Conservation (phyloP, 192 early-diverging fungal genomes). For the Coemansia sp. region DNA sequence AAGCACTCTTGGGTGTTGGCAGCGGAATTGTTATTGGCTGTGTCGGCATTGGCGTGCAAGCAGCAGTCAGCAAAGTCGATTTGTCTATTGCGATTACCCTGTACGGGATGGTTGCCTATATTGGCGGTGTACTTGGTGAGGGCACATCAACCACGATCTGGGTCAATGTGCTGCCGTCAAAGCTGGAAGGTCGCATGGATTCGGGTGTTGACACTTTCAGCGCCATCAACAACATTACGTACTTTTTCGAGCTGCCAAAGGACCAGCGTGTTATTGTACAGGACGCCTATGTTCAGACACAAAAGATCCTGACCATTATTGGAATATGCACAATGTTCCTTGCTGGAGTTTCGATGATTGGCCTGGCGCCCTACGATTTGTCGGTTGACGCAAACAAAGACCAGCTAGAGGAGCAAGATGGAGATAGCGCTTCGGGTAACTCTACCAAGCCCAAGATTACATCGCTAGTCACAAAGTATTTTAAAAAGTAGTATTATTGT, state of each 20-base stretch:
- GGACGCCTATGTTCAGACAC: constrained; percentile 40
- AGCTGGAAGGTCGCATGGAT: constrained; percentile 25
- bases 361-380: constrained; percentile 37
- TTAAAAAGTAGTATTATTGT: no score
- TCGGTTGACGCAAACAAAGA: neutral
- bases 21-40: constrained; percentile 47
- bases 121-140: constrained; percentile 48
- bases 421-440: neutral
- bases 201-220: constrained; percentile 21
- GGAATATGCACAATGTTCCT: constrained; percentile 44
- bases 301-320: constrained; percentile 44
- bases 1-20: constrained; percentile 35
- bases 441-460: neutral
- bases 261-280: constrained; percentile 49
- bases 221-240: constrained; percentile 51
- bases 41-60: constrained; percentile 48
- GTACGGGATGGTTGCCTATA: constrained; percentile 47
- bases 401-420: neutral
- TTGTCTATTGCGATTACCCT: constrained; percentile 49
- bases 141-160: constrained; percentile 46
- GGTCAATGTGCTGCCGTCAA: constrained; percentile 44
- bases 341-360: constrained; percentile 44
- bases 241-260: constrained; percentile 44
- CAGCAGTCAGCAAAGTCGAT: constrained; percentile 29
- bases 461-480: constrained; percentile 1